Evolutionary conservation across 352 stramenopile genomes (phyloP).

Genomic region (Phytophthora ramorum): DNA sequence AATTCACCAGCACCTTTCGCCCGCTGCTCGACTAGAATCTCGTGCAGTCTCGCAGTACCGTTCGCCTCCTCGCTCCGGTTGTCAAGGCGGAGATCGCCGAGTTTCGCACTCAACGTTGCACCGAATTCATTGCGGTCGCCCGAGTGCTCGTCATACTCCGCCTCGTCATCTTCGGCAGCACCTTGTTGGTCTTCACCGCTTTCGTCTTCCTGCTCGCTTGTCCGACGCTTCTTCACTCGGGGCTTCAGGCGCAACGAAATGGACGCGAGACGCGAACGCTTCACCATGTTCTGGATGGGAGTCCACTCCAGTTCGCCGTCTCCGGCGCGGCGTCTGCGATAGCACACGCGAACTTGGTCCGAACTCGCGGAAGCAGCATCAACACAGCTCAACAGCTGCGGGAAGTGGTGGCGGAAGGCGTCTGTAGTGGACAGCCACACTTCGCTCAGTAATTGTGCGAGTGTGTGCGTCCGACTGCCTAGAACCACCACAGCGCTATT

Average conservation of each 20-base stretch:
- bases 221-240: constrained; percentile 23
- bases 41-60: constrained; percentile 15
- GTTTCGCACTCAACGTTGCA: constrained; percentile 11
- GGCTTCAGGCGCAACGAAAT: constrained; percentile 3
- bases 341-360: constrained; percentile 20
- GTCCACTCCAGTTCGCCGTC: constrained; percentile 17
- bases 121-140: neutral
- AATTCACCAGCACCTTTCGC: neutral
- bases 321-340: constrained; percentile 1
- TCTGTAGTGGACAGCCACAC: constrained; percentile 22
- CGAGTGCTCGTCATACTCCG: neutral
- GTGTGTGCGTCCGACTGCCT: constrained; percentile 20
- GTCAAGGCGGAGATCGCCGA: constrained; percentile 31
- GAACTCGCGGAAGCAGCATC: neutral
- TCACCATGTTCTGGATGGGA: constrained; percentile 22
- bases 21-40: constrained; percentile 26
- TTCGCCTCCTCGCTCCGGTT: constrained; percentile 20
- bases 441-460: constrained; percentile 27
- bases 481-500: constrained; percentile 16
- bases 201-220: neutral
- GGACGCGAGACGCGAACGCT: constrained; percentile 8
- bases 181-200: neutral
- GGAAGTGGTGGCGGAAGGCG: constrained; percentile 18
- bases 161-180: constrained; percentile 4
- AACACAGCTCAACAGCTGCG: constrained; percentile 21